A percentile compares a stretch with the other conserved stretches of the same genome.
Evolutionary conservation across 1,284 basidiomycete genomes (phyloP).

Genomic region (Phlebopus sp.): DNA sequence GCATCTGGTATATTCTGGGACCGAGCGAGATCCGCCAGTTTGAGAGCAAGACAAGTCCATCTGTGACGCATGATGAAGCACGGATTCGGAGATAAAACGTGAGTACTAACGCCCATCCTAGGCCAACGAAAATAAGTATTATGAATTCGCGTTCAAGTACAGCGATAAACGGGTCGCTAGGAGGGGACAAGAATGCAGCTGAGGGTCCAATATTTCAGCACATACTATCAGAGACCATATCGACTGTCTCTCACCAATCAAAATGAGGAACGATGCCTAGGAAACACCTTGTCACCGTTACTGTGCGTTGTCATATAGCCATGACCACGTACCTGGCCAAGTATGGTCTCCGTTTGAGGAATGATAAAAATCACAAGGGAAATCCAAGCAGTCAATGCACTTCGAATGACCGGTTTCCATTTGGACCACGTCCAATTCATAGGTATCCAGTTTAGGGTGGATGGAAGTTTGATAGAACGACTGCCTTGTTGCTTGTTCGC

Average conservation of each 20-base stretch:
- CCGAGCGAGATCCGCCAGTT: constrained; percentile 60
- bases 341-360: constrained; percentile 41
- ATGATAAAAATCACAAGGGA: constrained; percentile 64
- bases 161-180: constrained; percentile 62
- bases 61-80: constrained; percentile 32
- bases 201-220: constrained; percentile 4
- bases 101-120: constrained; percentile 62
- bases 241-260: constrained; percentile 47
- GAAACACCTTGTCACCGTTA: constrained; percentile 7
- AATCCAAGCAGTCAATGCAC: constrained; percentile 64
- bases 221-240: neutral
- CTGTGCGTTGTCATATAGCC: neutral
- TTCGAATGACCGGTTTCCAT: constrained; percentile 64
- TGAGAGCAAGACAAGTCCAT: constrained; percentile 67
- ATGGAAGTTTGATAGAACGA: constrained; percentile 19
- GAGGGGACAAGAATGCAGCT: constrained; percentile 69
- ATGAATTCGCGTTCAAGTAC: constrained; percentile 69
- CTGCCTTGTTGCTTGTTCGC: neutral
- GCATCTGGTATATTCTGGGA: constrained; percentile 41
- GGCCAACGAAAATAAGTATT: constrained; percentile 50
- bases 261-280: constrained; percentile 64
- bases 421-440: constrained; percentile 56
- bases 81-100: neutral
- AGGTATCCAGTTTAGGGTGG: constrained; percentile 51
- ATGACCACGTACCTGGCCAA: constrained; percentile 56